Percentiles rank a stretch among this genome's conserved stretches.
Conservation (phyloP, 177 flowering plant genomes). For the Viscum album region DNA sequence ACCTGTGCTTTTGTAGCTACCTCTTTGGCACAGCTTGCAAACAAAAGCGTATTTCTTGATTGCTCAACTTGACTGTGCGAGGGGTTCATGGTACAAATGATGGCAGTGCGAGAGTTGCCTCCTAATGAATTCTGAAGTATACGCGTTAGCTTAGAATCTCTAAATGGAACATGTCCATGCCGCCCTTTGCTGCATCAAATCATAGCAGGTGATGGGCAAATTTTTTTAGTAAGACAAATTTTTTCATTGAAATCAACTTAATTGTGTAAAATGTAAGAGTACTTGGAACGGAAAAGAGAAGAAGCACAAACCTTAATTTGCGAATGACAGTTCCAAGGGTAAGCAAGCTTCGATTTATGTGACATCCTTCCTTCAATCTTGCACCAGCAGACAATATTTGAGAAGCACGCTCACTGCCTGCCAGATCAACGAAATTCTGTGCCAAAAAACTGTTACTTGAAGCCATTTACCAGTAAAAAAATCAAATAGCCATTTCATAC, state of each 20-base stretch:
- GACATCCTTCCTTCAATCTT: conserved; percentile 93
- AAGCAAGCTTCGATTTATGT: conserved; percentile 90
- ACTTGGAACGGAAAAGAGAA: background rate
- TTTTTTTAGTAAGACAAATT: no score
- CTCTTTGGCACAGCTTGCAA: conserved; percentile 94
- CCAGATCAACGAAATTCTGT: conserved; percentile 95
- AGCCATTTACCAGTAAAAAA: no score
- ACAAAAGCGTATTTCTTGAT: conserved; percentile 82
- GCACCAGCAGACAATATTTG: conserved; percentile 68
- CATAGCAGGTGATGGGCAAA: conserved; percentile 3
- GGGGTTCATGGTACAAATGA: conserved; percentile 91
- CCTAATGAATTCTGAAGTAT: conserved; percentile 84
- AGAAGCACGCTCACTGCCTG: conserved; percentile 99
- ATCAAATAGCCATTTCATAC: conserved; percentile 31
- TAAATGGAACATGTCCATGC: conserved; percentile 68
- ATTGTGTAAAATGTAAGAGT: no score
- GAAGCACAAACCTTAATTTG: conserved; percentile 55
- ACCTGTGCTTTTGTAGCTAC: conserved; percentile 70
- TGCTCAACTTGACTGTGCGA: conserved; percentile 81
- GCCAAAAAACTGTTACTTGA: conserved; percentile 12
- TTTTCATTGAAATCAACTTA: no score
- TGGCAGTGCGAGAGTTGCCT: conserved; percentile 95
- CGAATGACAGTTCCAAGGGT: conserved; percentile 90
- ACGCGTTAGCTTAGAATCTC: conserved; percentile 96
- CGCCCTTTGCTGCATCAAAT: conserved; percentile 57